A percentile compares a stretch with the other conserved stretches of the same genome.
Evolutionary conservation across 352 stramenopile genomes (phyloP).

Genomic region (Pythium oligandrum): DNA sequence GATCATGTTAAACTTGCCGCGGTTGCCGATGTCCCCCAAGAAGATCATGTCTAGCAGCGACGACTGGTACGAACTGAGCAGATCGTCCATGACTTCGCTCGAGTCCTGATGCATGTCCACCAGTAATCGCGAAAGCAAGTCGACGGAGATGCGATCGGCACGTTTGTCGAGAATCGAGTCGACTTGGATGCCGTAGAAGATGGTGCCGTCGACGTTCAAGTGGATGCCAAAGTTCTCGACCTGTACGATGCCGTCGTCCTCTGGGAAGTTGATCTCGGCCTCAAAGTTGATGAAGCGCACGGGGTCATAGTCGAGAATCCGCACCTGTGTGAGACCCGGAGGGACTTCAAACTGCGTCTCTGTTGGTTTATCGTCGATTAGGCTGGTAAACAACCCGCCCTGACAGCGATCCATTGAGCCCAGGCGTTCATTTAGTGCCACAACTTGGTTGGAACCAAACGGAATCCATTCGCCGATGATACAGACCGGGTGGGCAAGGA

Average conservation of each 20-base stretch:
- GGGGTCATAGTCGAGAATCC: conserved; percentile 95
- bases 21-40: conserved; percentile 86
- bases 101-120: conserved; percentile 95
- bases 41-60: conserved; percentile 93
- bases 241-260: conserved; percentile 91
- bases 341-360: conserved; percentile 79
- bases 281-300: conserved; percentile 98
- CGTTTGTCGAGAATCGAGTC: conserved; percentile 94
- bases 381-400: conserved; percentile 91
- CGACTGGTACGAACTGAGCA: conserved; percentile 92
- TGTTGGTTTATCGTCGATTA: conserved; percentile 79
- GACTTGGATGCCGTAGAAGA: conserved; percentile 79
- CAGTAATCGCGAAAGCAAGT: conserved; percentile 91
- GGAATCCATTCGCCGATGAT: conserved; percentile 96
- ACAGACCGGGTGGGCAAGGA: conserved; percentile 91
- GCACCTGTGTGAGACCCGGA: conserved; percentile 90
- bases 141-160: conserved; percentile 94
- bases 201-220: conserved; percentile 60
- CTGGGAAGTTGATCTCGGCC: conserved; percentile 94
- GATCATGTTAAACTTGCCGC: conserved; percentile 97
- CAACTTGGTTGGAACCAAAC: conserved; percentile 96
- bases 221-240: conserved; percentile 94
- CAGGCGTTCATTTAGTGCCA: conserved; percentile 94
- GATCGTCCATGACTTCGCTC: conserved; percentile 90
- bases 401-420: conserved; percentile 93